Evolutionary conservation across 306 rosid genomes (phyloP), one percentile per base, ranked within the genome.

Genomic region (Luffa aegyptiaca): DNA sequence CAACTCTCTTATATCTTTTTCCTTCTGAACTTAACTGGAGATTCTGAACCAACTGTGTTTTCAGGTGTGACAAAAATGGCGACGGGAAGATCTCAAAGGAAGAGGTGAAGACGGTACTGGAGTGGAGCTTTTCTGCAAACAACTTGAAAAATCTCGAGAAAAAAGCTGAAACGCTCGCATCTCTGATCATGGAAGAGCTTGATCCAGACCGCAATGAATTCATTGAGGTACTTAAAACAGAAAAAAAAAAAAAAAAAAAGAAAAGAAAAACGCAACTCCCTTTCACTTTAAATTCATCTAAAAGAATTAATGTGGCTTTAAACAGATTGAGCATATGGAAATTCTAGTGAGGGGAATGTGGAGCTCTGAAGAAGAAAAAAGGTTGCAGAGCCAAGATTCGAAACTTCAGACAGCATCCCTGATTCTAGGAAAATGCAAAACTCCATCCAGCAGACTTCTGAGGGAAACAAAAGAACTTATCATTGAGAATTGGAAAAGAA

Each of bases 31-130:
- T 48, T 51, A 77, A 44, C 56, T 39, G 12, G 8, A 2, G 41
- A 53, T 33, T 75, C 26, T 75, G 35, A 75, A 75, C 21, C 8
- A 36, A 10, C 64, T 35, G 9, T 52, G 33, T 75, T 53, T 44
- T 84, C 87, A 90, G 94, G 90, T 87, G 90, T 80, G 94, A 90
- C 84, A 90, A 87, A 83, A 87, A 90, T 82, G 92, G 91, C 13
- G 94, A 90, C 81, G 94, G 94, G 70, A 90, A 80, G 80, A 83
- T 90, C 79, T 77, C 92, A 31, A 90, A 84, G 76, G 92, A 88
- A 4, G 94, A 90, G 71, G 94, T 90, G 81, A 81, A 81, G 41
- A 85, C 84, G 88, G 94, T 90, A 82, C 80, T 90, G 85, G 81
- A 87, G 73, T 80, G 88, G 90, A 90, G 94, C 49, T 92, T 92